phyloP scores from a whole-genome alignment of 306 rosid species.

The Nissolia schottii region DNA sequence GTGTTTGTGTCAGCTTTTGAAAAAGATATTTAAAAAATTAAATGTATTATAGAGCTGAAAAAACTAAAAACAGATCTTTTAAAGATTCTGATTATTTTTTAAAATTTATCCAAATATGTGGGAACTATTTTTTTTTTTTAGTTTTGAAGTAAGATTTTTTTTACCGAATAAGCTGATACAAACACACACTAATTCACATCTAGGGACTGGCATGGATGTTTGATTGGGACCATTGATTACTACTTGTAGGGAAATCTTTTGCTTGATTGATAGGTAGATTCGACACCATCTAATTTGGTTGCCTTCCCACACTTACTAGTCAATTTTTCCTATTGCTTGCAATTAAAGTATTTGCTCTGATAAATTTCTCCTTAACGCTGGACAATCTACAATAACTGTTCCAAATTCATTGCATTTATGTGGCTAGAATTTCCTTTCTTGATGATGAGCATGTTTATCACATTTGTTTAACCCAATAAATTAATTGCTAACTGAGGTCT shows the following conservation, averaged over 20 bases:
- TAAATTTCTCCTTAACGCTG: not conserved
- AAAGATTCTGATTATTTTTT: too few species aligned
- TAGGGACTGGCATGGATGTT: not conserved
- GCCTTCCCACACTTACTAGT: not conserved
- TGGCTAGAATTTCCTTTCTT: constrained; percentile 9
- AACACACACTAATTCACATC: too few species aligned
- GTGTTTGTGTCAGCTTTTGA: too few species aligned
- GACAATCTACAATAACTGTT: constrained; percentile 1
- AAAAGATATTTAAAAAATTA: too few species aligned
- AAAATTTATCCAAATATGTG: too few species aligned
- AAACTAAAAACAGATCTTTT: too few species aligned
- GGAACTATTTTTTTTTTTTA: too few species aligned
- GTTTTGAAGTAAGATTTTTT: too few species aligned
- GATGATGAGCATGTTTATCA: not conserved
- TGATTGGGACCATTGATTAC: not conserved
- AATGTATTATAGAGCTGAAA: too few species aligned
- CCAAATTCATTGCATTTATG: constrained; percentile 1
- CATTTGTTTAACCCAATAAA: not conserved
- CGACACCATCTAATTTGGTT: not conserved
- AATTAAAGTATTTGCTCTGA: constrained; percentile 12
- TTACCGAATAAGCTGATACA: too few species aligned
- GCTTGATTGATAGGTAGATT: constrained; percentile 1
- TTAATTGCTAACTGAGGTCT: constrained; percentile 20
- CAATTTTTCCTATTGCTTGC: not conserved
- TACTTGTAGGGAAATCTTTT: not conserved